These are phyloP conservation scores for Cenococcum geophilum DNA, from an alignment of 495 filamentous ascomycete genomes.

Conservation along the genomic window DNA sequence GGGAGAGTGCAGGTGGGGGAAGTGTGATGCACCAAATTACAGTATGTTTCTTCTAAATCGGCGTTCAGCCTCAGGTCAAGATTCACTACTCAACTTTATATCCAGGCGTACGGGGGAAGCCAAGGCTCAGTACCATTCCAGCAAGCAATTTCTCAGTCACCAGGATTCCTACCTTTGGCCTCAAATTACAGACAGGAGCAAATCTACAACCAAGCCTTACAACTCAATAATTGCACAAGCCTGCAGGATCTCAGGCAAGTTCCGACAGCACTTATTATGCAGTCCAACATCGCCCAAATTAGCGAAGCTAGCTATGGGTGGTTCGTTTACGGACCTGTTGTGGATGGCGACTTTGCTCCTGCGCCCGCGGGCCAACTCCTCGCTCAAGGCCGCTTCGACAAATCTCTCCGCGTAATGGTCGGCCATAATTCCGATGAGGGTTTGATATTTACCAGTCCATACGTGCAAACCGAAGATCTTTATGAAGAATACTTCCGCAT, in stretches of 20 bases:
- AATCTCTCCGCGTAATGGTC: slow-evolving; percentile 49
- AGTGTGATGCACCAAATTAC: slow-evolving; percentile 61
- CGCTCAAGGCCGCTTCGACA: slow-evolving; percentile 49
- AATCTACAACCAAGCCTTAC: slow-evolving; percentile 42
- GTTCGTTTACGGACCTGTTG: slow-evolving; percentile 51
- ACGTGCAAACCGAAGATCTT: slow-evolving; percentile 34
- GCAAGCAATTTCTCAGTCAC: slow-evolving; percentile 42
- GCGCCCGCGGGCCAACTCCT: slow-evolving; percentile 51
- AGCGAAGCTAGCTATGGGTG: slow-evolving; percentile 41
- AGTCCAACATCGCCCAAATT: slow-evolving; percentile 49
- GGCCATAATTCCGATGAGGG: slow-evolving; percentile 52
- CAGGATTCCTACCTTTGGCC: slow-evolving; percentile 41
- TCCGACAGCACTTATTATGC: slow-evolving; percentile 41
- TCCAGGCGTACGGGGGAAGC: slow-evolving; percentile 34
- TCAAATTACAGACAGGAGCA: slow-evolving; percentile 41
- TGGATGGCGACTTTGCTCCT: slow-evolving; percentile 55
- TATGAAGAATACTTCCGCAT: slow-evolving; percentile 6
- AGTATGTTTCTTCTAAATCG: slow-evolving; percentile 4
- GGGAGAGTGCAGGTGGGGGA: slow-evolving; percentile 64
- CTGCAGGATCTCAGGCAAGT: slow-evolving; percentile 47
- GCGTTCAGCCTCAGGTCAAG: neutral
- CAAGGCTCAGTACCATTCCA: slow-evolving; percentile 34
- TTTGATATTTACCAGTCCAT: slow-evolving; percentile 42
- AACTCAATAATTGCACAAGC: slow-evolving; percentile 45
- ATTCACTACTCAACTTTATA: neutral